Base-by-base conservation (phyloP, 1,139 yeast species). In the Candida gigantensis region DNA sequence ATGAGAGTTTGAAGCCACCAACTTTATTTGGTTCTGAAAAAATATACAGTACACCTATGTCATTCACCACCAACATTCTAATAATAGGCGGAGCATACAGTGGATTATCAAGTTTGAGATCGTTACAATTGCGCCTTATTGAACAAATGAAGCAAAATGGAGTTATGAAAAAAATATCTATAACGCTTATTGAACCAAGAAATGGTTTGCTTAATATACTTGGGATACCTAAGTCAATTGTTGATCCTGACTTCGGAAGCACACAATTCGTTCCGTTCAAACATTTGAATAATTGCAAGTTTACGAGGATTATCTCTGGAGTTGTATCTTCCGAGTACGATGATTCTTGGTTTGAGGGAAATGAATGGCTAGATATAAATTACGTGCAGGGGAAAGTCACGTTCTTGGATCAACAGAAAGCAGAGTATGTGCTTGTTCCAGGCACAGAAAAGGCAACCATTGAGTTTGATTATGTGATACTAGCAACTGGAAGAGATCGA, bases 61-160 rank as follows among this genome's bases (percentile, higher is more conserved):
- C 52, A 7, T 43, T 51, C 30, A 44, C 43, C 19, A 58, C 65
- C 29, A 68, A 68, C 38, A 60, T 74, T 6, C 57, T 74, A 27
- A 60, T 74, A 4, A 68, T 74, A n/a, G 81, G 81, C 4, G 79
- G 79, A 1, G 68, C 79, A 0, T 75, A 65, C 46, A 71, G 73
- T n/a, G 81, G 80, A 1, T 51, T 73, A 23, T 57, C 74, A 1
- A 67, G 76, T 0, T 43, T 72, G 7, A 61, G 62, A 29, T 57
- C 68, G 14, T 54, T 74, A 36, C 55, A 66, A 37, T 52, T 53
- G 17, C 36, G 27, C 23, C 24, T 33, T 10, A 13, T 35, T 4
- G 20, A 25, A 10, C 43, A 44, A 10, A 52, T 33, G 5, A 36
- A 16, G 25, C 34, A 11, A 26, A 43, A 16, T 15, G 34, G 6